Conservation (phyloP, 2,329 filamentous ascomycete genomes). For the Lachnellula cervina region DNA sequence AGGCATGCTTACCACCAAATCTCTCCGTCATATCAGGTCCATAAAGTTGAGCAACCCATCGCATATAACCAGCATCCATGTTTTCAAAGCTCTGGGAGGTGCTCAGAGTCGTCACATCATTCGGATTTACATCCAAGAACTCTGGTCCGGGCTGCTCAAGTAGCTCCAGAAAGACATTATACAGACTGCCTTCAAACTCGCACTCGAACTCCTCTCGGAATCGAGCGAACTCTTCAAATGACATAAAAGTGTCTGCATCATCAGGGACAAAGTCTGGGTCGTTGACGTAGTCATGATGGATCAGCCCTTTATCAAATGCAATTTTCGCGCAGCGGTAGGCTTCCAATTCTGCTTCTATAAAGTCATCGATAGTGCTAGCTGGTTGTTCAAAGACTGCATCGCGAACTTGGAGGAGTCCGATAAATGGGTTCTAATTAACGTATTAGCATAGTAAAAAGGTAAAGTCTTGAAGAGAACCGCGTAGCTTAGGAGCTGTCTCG, state of each 20-base stretch:
- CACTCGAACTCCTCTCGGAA: conserved; percentile 32
- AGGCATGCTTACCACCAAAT: conserved; percentile 33
- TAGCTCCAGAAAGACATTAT: conserved; percentile 28
- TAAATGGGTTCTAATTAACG: conserved; percentile 32
- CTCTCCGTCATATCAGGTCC: conserved; percentile 35
- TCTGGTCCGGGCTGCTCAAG: conserved; percentile 28
- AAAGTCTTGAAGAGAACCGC: too few species aligned
- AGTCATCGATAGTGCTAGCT: conserved; percentile 24
- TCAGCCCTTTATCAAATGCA: conserved; percentile 27
- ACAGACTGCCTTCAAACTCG: conserved; percentile 18
- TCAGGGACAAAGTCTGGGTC: conserved; percentile 8
- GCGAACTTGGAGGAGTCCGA: conserved; percentile 31
- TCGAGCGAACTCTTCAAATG: conserved; percentile 36
- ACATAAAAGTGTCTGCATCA: conserved; percentile 33
- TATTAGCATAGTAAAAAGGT: too few species aligned
- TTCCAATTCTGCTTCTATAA: conserved; percentile 32
- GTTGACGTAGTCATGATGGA: conserved; percentile 12
- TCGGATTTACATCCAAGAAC: conserved; percentile 21
- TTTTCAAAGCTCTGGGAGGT: conserved; percentile 1
- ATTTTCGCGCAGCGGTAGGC: conserved; percentile 32
- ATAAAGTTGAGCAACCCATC: conserved; percentile 38
- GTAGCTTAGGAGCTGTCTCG: too few species aligned
- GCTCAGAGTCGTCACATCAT: conserved; percentile 6
- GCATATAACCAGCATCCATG: conserved; percentile 31
- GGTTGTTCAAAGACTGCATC: conserved; percentile 25